Conservation (phyloP, 2,329 filamentous ascomycete species). For the Aspergillus tamarii region DNA sequence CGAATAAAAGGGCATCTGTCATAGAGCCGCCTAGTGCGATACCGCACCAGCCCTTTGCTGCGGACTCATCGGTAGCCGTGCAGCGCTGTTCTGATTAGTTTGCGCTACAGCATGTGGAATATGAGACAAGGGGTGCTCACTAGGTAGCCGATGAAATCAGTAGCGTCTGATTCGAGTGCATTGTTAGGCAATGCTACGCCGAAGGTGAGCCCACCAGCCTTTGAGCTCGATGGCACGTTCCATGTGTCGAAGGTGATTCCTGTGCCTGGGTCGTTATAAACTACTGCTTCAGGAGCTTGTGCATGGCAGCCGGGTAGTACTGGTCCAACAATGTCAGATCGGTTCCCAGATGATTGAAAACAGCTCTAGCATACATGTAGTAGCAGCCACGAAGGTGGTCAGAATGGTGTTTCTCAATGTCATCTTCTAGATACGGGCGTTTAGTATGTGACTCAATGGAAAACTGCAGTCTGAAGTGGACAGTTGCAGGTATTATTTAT, state of each 20-base stretch:
- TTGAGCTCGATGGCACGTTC: neutral
- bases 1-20: conserved; percentile 1
- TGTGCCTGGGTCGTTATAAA: neutral
- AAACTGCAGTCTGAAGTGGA: neutral
- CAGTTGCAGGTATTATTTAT: neutral
- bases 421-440: neutral
- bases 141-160: conserved; percentile 13
- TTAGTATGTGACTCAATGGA: neutral
- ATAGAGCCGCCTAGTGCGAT: conserved; percentile 10
- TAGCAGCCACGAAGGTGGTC: neutral
- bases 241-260: conserved; percentile 7
- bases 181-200: conserved; percentile 8
- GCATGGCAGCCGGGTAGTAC: neutral
- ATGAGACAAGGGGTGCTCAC: neutral
- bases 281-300: neutral
- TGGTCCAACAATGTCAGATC: neutral
- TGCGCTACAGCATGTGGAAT: too few relatives aligned
- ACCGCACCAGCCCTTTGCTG: conserved; percentile 10
- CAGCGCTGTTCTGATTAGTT: neutral
- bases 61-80: neutral
- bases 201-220: conserved; percentile 7
- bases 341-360: too few relatives aligned
- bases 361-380: neutral
- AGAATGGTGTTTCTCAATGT: neutral
- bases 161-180: conserved; percentile 8